Percentiles rank a stretch among this genome's conserved stretches.
phyloP scores from a whole-genome alignment of 306 rosid genomes.

The Astragalus membranaceus region DNA sequence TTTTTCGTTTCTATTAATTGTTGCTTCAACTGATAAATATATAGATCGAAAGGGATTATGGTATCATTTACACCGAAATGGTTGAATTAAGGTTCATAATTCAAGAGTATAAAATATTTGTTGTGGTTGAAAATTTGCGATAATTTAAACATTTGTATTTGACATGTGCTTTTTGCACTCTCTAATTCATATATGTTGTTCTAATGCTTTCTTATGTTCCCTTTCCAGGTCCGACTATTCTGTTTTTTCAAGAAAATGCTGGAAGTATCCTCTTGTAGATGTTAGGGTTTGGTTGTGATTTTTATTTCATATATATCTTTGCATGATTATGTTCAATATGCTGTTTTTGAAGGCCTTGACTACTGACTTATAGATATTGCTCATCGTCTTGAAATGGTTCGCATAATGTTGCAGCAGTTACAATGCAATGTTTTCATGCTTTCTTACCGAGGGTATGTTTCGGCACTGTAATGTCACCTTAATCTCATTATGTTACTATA shows the following conservation, averaged over 20 bases:
- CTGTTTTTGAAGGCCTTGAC: constrained; percentile 55
- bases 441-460: constrained; percentile 86
- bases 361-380: constrained; percentile 75
- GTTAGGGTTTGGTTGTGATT: constrained; percentile 7
- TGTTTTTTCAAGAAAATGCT: constrained; percentile 99
- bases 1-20: not conserved
- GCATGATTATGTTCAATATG: constrained; percentile 16
- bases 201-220: constrained; percentile 25
- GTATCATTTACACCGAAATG: not conserved
- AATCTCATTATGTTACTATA: not conserved
- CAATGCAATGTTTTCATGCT: constrained; percentile 95
- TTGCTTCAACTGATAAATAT: not conserved
- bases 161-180: not conserved
- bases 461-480: not conserved
- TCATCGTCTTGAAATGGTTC: constrained; percentile 98
- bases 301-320: not conserved
- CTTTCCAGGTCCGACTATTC: constrained; percentile 85
- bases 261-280: constrained; percentile 85
- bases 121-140: constrained; percentile 3
- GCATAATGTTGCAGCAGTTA: constrained; percentile 71
- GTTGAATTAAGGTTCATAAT: not conserved
- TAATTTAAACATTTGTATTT: not conserved
- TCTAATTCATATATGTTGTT: constrained; percentile 1
- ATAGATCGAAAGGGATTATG: not conserved
- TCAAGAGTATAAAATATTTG: not conserved